Conservation (phyloP, 495 filamentous ascomycete genomes). For the Articulospora tetracladia region DNA sequence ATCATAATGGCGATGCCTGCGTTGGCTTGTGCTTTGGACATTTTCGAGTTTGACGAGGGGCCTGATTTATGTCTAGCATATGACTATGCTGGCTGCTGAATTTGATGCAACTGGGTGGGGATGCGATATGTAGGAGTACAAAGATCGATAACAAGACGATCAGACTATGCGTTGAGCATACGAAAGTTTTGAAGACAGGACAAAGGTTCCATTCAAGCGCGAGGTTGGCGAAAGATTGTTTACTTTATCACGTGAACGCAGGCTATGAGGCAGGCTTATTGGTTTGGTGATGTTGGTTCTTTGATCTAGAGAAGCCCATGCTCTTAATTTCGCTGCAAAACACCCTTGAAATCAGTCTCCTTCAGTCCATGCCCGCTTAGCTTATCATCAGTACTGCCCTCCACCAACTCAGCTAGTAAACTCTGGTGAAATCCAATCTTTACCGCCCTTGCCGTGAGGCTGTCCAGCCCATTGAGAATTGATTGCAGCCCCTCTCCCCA, state of each 20-base stretch:
- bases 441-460: background rate
- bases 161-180: background rate
- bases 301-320: no score
- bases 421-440: background rate
- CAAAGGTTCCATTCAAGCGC: background rate
- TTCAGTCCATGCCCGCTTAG: no score
- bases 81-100: background rate
- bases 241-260: no score
- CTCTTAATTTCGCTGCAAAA: no score
- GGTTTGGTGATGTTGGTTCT: no score
- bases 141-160: background rate
- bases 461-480: background rate
- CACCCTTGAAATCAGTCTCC: no score
- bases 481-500: background rate
- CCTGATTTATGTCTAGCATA: background rate
- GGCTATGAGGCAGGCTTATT: no score
- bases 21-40: background rate
- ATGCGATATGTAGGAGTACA: background rate
- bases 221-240: no score
- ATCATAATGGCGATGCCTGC: background rate
- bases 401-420: background rate
- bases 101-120: background rate
- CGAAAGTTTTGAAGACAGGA: background rate
- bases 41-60: background rate
- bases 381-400: no score